Conservation (phyloP, 2,329 filamentous ascomycete genomes). For the Knufia petricola region DNA sequence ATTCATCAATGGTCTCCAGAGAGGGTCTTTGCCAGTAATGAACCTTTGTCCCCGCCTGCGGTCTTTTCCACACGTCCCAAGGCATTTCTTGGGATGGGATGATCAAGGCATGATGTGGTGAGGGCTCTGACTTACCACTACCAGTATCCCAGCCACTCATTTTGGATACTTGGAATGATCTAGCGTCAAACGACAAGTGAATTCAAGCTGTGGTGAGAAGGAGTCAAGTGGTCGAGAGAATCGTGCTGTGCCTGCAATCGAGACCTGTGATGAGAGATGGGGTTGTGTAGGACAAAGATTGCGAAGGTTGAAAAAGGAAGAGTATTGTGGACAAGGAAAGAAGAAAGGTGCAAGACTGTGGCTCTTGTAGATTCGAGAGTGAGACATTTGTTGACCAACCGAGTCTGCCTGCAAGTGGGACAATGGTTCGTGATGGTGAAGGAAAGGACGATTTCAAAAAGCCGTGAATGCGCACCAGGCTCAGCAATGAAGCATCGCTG, state of each 20-base stretch:
- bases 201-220: not conserved
- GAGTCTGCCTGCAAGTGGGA: not conserved
- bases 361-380: not conserved
- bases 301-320: not conserved
- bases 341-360: not conserved
- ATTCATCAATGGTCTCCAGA: not conserved
- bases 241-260: not conserved
- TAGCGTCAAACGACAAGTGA: not conserved
- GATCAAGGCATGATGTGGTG: too few species aligned
- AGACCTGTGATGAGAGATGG: not conserved
- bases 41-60: not conserved
- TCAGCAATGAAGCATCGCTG: too few species aligned
- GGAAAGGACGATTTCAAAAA: not conserved
- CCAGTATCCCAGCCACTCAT: not conserved
- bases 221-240: not conserved
- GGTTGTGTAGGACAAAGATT: not conserved
- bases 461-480: too few species aligned
- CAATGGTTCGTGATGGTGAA: not conserved
- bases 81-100: not conserved
- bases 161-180: not conserved
- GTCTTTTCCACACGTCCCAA: slow-evolving; percentile 7
- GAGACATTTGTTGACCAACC: not conserved
- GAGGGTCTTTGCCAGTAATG: slow-evolving; percentile 2
- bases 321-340: not conserved
- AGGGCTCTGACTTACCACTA: not conserved